A percentile compares a stretch with the other conserved stretches of the same genome.
Conservation (phyloP, 441 rosid genomes). For the Pelargonium fulgidum region DNA sequence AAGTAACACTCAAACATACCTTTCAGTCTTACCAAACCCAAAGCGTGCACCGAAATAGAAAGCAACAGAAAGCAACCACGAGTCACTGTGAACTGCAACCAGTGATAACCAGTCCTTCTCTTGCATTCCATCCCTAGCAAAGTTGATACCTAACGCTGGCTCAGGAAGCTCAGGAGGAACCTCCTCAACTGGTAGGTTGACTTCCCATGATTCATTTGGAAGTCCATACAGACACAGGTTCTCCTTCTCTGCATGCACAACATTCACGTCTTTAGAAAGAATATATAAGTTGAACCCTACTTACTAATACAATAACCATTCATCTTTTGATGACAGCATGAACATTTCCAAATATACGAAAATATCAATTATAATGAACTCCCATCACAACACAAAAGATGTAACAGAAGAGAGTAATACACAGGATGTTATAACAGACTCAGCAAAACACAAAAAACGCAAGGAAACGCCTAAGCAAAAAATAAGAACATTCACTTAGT, state of each 20-base stretch:
- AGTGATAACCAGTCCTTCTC: slow-evolving; percentile 92
- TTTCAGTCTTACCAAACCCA: slow-evolving; percentile 84
- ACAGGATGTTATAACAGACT: too few relatives aligned
- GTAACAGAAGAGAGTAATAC: too few relatives aligned
- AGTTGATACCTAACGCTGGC: slow-evolving; percentile 91
- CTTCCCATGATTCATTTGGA: slow-evolving; percentile 93
- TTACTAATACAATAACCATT: too few relatives aligned
- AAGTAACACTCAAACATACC: slow-evolving; percentile 36
- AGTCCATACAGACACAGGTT: slow-evolving; percentile 86
- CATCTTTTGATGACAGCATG: neutral
- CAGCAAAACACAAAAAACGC: too few relatives aligned
- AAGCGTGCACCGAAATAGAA: slow-evolving; percentile 91
- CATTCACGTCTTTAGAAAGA: slow-evolving; percentile 13
- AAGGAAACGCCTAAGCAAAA: too few relatives aligned
- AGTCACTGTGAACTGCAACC: slow-evolving; percentile 94
- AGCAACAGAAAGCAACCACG: slow-evolving; percentile 91
- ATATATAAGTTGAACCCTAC: neutral
- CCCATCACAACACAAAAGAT: too few relatives aligned
- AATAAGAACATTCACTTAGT: too few relatives aligned
- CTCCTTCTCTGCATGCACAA: slow-evolving; percentile 61
- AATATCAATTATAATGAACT: too few relatives aligned
- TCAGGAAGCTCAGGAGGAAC: slow-evolving; percentile 99
- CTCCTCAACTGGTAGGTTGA: slow-evolving; percentile 91
- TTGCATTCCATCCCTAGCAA: slow-evolving; percentile 96
- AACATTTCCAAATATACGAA: neutral